Base-by-base conservation (phyloP, 2,329 filamentous ascomycete genomes). In the Dactylellina sp. region DNA sequence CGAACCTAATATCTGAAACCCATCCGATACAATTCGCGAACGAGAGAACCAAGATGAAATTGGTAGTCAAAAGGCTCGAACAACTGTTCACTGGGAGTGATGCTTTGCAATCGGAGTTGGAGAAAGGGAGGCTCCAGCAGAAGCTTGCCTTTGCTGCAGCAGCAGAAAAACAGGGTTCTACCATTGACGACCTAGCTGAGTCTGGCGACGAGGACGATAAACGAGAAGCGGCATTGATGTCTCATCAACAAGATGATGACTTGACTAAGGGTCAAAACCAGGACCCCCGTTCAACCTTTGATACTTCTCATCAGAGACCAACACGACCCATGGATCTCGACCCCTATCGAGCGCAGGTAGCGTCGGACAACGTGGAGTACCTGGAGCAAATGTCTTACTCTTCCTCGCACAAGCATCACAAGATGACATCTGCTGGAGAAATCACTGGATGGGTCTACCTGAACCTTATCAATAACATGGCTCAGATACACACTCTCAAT, bases 401-500 rank as follows among this genome's bases (percentile, higher is more conserved):
- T 40, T 84, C 86, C 0, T 87, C 88, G 0, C 87, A 88, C 0
- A 84, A 89, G 52, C 79, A 86, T 1, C 81, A 83, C 14, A 82
- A 81, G 16, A 78, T 82, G 0, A 84, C 88, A 57, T 86, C 88
- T 9, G 84, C 85, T 12, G 85, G 88, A 0, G 88, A 89, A 62
- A 84, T 84, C 0, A 88, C 92, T 24, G 91, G 91, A 2, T 95
- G 91, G 91, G 88, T 94, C 0, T 94, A 93, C 77, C 82, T 95
- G 5, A 95, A 95, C 77, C 82, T 96, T 0, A 84, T 96, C 0
- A 89, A 89, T 79, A 93, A 90, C 78, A 86, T 96, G 83, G 92
- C 92, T 0, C 92, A 96, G 81, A 82, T 96, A 16, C 92, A 96
- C 78, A 94, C 93, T 0, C 85, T 95, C 77, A 93, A 92, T 70